Percentiles rank a stretch among this genome's conserved stretches.
Evolutionary conservation across 805 yeast species (phyloP).

Genomic region (Candida schatavii): DNA sequence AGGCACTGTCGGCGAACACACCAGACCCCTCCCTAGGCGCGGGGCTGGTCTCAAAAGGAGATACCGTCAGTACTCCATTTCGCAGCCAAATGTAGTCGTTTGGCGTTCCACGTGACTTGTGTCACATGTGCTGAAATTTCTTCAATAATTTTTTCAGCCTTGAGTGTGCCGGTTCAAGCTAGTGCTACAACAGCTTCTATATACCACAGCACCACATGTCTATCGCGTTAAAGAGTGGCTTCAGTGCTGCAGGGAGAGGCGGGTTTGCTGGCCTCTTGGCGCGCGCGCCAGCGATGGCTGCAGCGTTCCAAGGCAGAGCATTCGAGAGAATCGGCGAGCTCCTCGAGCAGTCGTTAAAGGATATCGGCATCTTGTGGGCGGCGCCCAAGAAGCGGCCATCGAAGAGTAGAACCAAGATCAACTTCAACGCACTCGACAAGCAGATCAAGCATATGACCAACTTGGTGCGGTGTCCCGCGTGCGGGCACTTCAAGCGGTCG

Average conservation of each 20-base stretch:
- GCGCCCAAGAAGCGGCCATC: conserved; percentile 95
- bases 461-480: conserved; percentile 88
- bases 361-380: conserved; percentile 55
- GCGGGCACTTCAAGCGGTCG: conserved; percentile 88
- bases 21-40: too few species aligned
- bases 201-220: conserved; percentile 17
- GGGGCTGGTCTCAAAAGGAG: too few species aligned
- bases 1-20: too few species aligned
- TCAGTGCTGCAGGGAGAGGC: conserved; percentile 9
- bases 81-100: too few species aligned
- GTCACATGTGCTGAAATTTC: too few species aligned
- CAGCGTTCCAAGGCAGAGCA: conserved; percentile 4
- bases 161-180: not conserved
- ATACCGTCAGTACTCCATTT: too few species aligned
- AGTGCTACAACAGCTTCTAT: not conserved
- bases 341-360: not conserved
- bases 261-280: conserved; percentile 10
- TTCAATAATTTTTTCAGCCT: not conserved
- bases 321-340: not conserved
- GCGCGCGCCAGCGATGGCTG: conserved; percentile 13
- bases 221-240: conserved; percentile 21
- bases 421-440: conserved; percentile 82
- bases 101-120: too few species aligned
- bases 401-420: conserved; percentile 78
- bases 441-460: conserved; percentile 73